Base-by-base conservation (phyloP, 2,329 filamentous ascomycete genomes). In the Sphaerostilbella broomeana region DNA sequence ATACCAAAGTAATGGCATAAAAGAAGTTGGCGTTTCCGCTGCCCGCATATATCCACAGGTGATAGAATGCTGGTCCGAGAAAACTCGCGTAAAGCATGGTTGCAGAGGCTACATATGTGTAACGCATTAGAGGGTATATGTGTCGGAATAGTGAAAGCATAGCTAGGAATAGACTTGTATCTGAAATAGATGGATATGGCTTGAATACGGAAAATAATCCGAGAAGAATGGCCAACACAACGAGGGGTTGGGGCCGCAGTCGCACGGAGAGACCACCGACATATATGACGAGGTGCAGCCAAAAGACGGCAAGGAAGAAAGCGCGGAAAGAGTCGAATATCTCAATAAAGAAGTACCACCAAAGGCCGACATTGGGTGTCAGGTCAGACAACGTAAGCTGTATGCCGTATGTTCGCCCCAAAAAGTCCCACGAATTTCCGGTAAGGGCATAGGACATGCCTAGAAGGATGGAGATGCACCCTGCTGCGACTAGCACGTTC, bases 341-440 rank as follows among this genome's bases (percentile, higher is more conserved):
- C 59, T 98, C 90, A 51, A 94, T 94, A 59, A 98, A 97, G 66
- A 98, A 98, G 64, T 98, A 98, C 92, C 92, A 98, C 92, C 92
- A 98, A 2, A 98, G 72, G 2, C 92, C 92, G 20, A 94, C 84
- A 50, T 97, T 98, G 10, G 92, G 92, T 0, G 90, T 94, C 27
- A 98, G 72, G 57, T 98, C 92, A 7, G 88, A 86, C 3, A 98
- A 75, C 1, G 92, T 79, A 25, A 98, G 73, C 52, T 95, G 89
- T 32, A 94, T 86, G 51, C 90, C 88, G 62, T 98, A 98, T 1
- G 92, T 95, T 15, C 88, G 87, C 6, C 74, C 64, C 15, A 97
- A 63, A 55, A 97, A 98, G 46, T 89, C 81, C 85, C 86, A 94
- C 2, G 88, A 94, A 46, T 78, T 72, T 21, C 73, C 80, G 1